Conservation (phyloP, 768 basidiomycete genomes). For the Strobilomyces dryophilus region DNA sequence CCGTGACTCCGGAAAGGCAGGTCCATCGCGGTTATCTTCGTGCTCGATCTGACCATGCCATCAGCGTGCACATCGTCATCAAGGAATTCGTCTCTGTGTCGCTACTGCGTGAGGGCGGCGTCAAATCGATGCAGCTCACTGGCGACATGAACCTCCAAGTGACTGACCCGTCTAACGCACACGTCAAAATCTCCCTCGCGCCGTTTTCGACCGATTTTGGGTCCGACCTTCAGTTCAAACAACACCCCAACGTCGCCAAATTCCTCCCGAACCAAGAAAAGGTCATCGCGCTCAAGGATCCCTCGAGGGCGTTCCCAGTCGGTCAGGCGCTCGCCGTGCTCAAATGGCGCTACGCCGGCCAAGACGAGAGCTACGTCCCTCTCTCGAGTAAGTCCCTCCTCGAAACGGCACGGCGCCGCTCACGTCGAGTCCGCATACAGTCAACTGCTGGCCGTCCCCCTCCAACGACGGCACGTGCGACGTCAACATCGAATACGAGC, state of each 20-base stretch:
- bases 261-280: constrained; percentile 66
- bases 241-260: constrained; percentile 93
- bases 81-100: constrained; percentile 80
- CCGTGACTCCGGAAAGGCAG: constrained; percentile 75
- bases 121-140: constrained; percentile 86
- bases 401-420: background rate
- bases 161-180: constrained; percentile 66
- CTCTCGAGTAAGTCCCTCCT: constrained; percentile 65
- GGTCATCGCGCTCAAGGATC: constrained; percentile 82
- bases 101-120: constrained; percentile 85
- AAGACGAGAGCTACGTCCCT: constrained; percentile 89
- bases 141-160: constrained; percentile 94
- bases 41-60: background rate
- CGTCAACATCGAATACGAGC: constrained; percentile 96
- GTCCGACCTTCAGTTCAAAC: constrained; percentile 87
- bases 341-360: constrained; percentile 88
- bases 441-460: constrained; percentile 96
- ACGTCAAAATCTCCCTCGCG: constrained; percentile 64
- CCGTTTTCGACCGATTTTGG: constrained; percentile 55
- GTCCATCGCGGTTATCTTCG: background rate
- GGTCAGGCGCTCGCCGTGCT: constrained; percentile 82
- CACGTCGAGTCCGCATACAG: constrained; percentile 35
- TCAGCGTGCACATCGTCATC: constrained; percentile 80
- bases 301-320: constrained; percentile 80
- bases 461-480: constrained; percentile 90